phyloP scores from a whole-genome alignment of 1,139 yeast genomes.

The Yamadazyma blattariae region DNA sequence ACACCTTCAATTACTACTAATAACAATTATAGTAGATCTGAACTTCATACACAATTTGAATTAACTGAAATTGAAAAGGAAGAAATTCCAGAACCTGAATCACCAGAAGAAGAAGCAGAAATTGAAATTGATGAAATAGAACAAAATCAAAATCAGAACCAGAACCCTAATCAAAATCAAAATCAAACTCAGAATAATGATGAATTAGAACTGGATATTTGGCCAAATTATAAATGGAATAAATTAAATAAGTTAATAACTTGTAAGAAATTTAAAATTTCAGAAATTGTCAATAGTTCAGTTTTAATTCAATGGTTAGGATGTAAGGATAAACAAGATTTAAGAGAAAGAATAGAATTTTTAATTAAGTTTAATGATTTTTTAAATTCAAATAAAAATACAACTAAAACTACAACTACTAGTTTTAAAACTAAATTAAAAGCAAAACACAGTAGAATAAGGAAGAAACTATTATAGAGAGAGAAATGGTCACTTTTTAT shows the following conservation, averaged over 20 bases:
- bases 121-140: neutral
- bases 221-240: constrained; percentile 25
- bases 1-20: too few species aligned
- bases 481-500: too few species aligned
- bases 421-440: too few species aligned
- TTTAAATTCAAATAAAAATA: too few species aligned
- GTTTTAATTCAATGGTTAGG: constrained; percentile 18
- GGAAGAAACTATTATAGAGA: too few species aligned
- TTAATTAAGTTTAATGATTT: constrained; percentile 15
- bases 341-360: constrained; percentile 23
- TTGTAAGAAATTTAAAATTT: constrained; percentile 15
- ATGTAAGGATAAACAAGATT: constrained; percentile 18
- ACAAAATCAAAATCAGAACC: neutral
- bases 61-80: constrained; percentile 3
- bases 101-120: constrained; percentile 5
- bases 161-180: constrained; percentile 1
- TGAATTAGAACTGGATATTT: constrained; percentile 7
- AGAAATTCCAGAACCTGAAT: constrained; percentile 5
- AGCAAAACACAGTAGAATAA: too few species aligned
- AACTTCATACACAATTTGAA: constrained; percentile 4
- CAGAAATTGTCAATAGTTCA: constrained; percentile 24
- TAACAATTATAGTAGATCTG: neutral
- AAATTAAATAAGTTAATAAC: constrained; percentile 21
- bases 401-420: too few species aligned
- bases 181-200: too few species aligned